These are phyloP conservation scores for Rhodomyrtus psidioides DNA, from an alignment of 441 rosid genomes.

Conservation along the genomic window DNA sequence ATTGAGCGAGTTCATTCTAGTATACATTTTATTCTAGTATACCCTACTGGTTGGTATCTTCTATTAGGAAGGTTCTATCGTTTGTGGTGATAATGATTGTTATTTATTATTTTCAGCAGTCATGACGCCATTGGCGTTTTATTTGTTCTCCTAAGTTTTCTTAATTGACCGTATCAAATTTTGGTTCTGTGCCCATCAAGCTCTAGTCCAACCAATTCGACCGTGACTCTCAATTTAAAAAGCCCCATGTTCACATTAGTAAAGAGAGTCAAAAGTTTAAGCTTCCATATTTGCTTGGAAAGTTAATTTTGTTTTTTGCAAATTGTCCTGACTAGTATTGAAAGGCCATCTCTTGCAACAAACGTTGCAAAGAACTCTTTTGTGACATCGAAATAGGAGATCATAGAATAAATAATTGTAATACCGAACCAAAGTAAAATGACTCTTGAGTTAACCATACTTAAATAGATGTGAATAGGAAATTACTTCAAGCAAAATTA, in stretches of 20 bases:
- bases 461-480: not conserved
- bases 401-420: not conserved
- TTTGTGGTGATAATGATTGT: not conserved
- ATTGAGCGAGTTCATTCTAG: not conserved
- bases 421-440: not conserved
- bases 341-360: not conserved
- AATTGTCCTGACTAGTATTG: not conserved
- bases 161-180: not conserved
- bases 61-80: not conserved
- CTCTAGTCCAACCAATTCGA: not conserved
- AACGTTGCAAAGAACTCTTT: not conserved
- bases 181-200: not conserved
- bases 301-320: not conserved
- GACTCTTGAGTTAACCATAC: not conserved
- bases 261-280: not conserved
- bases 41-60: not conserved
- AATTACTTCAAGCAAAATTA: not conserved
- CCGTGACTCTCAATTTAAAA: not conserved
- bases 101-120: not conserved
- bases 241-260: not conserved
- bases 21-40: not conserved
- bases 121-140: not conserved
- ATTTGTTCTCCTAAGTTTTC: not conserved
- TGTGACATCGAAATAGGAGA: not conserved
- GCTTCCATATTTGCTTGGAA: not conserved